phyloP scores from a whole-genome alignment of 257 asterid genomes.

The Anisodus acutangulus region DNA sequence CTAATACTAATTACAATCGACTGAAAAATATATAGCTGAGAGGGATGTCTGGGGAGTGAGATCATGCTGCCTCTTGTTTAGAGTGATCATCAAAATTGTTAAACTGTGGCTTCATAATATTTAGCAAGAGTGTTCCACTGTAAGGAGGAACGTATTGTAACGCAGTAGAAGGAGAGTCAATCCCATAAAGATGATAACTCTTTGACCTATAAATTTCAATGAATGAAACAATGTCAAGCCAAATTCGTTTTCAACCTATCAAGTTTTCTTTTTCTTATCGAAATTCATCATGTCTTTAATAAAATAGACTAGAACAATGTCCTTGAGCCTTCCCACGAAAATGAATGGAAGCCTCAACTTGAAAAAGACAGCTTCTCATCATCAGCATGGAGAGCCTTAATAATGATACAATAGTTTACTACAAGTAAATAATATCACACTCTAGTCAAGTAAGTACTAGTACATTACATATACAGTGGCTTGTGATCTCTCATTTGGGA shows the following conservation, averaged over 20 bases:
- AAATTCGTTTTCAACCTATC: not conserved
- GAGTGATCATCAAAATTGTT: no score
- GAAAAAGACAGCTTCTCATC: conserved; percentile 37
- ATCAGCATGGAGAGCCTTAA: conserved; percentile 34
- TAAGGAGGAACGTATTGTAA: not conserved
- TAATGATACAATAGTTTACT: conserved; percentile 24
- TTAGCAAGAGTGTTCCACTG: not conserved
- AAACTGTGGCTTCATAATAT: no score
- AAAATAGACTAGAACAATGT: not conserved
- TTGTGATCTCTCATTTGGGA: conserved; percentile 45
- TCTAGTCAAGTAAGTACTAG: conserved; percentile 41
- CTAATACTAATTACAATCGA: not conserved
- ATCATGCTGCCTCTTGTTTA: no score
- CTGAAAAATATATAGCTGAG: no score
- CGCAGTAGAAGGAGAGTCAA: not conserved
- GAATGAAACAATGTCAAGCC: not conserved
- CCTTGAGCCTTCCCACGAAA: conserved; percentile 11
- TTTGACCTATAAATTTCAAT: not conserved
- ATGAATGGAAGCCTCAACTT: conserved; percentile 31
- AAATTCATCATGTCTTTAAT: not conserved
- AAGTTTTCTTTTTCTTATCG: not conserved
- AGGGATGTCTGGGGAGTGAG: no score
- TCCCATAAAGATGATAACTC: not conserved
- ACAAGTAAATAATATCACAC: conserved; percentile 15
- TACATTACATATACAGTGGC: conserved; percentile 61